Evolutionary conservation across 1,284 basidiomycete genomes (phyloP).

Genomic region (Ceratobasidium sp.): DNA sequence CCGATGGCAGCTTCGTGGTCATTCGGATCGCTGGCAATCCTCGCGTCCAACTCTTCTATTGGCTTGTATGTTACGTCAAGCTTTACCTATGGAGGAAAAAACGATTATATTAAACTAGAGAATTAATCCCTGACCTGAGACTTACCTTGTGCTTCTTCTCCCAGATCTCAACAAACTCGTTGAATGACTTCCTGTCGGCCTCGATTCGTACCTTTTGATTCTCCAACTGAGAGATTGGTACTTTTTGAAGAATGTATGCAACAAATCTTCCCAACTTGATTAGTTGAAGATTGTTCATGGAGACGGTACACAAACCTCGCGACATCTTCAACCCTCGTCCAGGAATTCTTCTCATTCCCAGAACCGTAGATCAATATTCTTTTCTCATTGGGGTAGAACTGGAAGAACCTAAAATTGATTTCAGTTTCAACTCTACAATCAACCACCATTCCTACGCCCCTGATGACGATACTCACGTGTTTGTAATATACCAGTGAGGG

Average conservation of each 20-base stretch:
- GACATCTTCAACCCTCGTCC: constrained; percentile 30
- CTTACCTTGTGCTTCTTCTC: constrained; percentile 31
- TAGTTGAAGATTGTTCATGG: not conserved
- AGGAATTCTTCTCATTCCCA: constrained; percentile 26
- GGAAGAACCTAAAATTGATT: constrained; percentile 5
- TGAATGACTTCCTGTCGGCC: constrained; percentile 37
- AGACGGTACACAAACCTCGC: constrained; percentile 2
- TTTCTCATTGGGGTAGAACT: constrained; percentile 22
- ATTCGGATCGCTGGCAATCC: not conserved
- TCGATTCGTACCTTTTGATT: constrained; percentile 25
- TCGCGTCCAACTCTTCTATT: constrained; percentile 4
- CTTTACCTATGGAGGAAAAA: constrained; percentile 7
- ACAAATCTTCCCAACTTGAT: not conserved
- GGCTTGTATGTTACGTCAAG: constrained; percentile 17
- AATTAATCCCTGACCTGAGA: not conserved
- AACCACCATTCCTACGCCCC: too few relatives aligned
- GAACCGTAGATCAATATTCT: constrained; percentile 20
- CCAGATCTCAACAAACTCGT: constrained; percentile 36
- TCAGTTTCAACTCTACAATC: not conserved
- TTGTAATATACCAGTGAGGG: constrained; percentile 23
- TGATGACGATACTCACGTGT: not conserved
- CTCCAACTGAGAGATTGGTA: not conserved
- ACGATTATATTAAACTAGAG: not conserved
- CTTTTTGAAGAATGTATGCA: constrained; percentile 18
- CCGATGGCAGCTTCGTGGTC: constrained; percentile 30